Base-by-base conservation (phyloP, 805 yeast species). In the Isabelozyma pseudorhagii region DNA sequence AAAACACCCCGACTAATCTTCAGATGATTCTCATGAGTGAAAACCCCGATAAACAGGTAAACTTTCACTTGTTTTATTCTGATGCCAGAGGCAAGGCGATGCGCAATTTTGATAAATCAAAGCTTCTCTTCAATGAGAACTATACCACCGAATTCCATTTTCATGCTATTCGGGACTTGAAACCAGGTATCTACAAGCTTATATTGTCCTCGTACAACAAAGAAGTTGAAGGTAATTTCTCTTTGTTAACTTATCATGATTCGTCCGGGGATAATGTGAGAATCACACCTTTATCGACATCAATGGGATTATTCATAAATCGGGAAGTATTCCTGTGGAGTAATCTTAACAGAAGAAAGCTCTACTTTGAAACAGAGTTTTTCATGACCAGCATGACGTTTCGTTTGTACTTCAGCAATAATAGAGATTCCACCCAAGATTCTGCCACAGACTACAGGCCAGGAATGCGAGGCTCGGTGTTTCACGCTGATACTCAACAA, bases 191-290 rank as follows among this genome's bases (percentile, higher is more conserved):
- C 13, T 84, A 82, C 54, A 68, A 76, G 25, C 53, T 79, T 0
- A 65, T 84, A 1, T 59, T 73, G 2, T 82, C 87, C 1, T 72
- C 81, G 0, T 79, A 70, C 54, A 72, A 71, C 4, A 60, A 70
- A 1, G 61, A 62, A 4, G 51, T 56, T 0, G 42, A 58, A 5
- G 65, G 61, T 1, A 46, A 53, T 1, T 82, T 68, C 57, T 57
- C 58, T 41, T 47, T 82, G 1, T 27, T 62, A 0, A 38, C 72
- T 5, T 67, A 66, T 48, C 63, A 69, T 17, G 51, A 56, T 13
- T 57, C 55, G 5, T 28, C 38, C 1, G 18, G 21, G 38, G 48
- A 39, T 1, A 48, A 39, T 1, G 46, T 58, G 13, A 34, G 28
- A 2, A 25, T 63, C 4, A 43, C 54, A 0, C 57, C 56, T 28